A percentile compares a stretch with the other conserved stretches of the same genome.
Conservation (phyloP, 1,284 basidiomycete genomes). For the Trametes pubescens region DNA sequence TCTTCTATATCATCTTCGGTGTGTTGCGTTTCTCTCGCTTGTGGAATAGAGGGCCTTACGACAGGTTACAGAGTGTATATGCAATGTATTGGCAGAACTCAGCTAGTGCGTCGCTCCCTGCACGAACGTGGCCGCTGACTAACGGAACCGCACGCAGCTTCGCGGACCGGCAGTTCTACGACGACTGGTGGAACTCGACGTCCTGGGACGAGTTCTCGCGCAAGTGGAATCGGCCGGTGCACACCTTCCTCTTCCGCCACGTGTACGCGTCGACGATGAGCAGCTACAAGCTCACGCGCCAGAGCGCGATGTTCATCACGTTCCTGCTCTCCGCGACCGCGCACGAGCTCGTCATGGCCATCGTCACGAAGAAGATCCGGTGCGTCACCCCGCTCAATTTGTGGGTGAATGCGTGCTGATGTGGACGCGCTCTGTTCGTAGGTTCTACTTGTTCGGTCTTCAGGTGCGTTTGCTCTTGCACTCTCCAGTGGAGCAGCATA, state of each 20-base stretch:
- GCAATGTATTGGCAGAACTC: constrained; percentile 94
- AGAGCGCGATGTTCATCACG: constrained; percentile 88
- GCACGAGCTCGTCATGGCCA: constrained; percentile 96
- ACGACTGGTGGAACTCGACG: constrained; percentile 99
- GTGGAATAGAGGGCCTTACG: constrained; percentile 10
- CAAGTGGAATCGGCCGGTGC: constrained; percentile 95
- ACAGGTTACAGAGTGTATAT: constrained; percentile 81
- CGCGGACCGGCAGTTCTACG: constrained; percentile 96
- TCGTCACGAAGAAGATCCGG: constrained; percentile 92
- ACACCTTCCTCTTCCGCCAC: constrained; percentile 93
- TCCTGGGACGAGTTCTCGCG: constrained; percentile 97
- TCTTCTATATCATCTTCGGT: constrained; percentile 89
- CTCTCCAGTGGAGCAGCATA: background rate
- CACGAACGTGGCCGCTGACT: background rate
- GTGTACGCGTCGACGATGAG: constrained; percentile 92
- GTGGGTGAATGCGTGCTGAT: background rate
- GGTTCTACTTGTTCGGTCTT: constrained; percentile 80
- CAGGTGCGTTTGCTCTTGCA: constrained; percentile 49
- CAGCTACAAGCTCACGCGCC: constrained; percentile 77
- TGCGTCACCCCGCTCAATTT: constrained; percentile 43
- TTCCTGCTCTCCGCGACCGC: constrained; percentile 90
- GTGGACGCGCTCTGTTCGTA: constrained; percentile 33
- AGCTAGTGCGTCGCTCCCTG: constrained; percentile 67
- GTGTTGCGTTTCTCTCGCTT: constrained; percentile 3
- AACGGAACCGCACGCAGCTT: constrained; percentile 65